Conservation (phyloP, 2,329 filamentous ascomycete species). For the Microdochium trichocladiopsis region DNA sequence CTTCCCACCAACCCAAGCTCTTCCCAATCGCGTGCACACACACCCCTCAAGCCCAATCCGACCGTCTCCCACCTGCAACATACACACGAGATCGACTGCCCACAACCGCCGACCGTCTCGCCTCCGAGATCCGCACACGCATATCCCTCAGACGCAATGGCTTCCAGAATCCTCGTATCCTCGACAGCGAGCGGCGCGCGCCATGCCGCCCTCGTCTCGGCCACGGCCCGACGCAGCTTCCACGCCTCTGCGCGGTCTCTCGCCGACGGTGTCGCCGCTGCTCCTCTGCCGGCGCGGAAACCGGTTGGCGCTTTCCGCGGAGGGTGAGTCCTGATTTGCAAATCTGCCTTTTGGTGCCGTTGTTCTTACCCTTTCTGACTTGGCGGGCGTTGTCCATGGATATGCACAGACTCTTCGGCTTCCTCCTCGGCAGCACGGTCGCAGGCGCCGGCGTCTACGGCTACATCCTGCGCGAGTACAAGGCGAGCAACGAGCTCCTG, state of each 20-base stretch:
- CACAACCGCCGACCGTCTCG: too few species aligned
- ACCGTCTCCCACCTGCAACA: too few species aligned
- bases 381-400: neutral
- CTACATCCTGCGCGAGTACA: constrained; percentile 91
- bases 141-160: neutral
- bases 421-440: constrained; percentile 76
- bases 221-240: constrained; percentile 32
- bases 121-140: too few species aligned
- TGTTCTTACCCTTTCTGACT: neutral
- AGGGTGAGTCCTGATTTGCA: constrained; percentile 40
- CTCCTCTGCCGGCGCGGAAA: constrained; percentile 47
- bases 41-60: too few species aligned
- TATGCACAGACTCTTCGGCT: constrained; percentile 69
- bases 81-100: too few species aligned
- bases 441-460: constrained; percentile 81
- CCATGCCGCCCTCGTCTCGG: constrained; percentile 9
- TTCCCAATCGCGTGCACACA: too few species aligned
- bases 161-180: neutral
- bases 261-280: constrained; percentile 29
- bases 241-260: constrained; percentile 39
- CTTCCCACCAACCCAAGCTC: too few species aligned
- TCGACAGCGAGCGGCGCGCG: constrained; percentile 15
- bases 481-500: constrained; percentile 84
- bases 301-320: constrained; percentile 55
- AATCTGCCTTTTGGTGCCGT: neutral